Conservation (phyloP, 805 yeast species). For the Jamesozyma lodderae region DNA sequence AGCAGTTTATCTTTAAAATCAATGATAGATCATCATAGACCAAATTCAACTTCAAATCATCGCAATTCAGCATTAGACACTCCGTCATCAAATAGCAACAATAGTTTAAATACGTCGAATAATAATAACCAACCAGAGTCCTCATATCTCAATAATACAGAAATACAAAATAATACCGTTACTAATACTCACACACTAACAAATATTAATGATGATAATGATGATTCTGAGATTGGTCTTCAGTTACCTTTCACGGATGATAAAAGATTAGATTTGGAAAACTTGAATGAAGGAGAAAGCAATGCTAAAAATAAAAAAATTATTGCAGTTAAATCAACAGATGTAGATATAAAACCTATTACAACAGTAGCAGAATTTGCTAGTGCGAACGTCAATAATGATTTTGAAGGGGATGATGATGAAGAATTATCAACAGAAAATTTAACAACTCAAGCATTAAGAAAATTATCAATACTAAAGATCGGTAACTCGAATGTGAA, state of each 20-base stretch:
- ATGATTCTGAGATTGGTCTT: conserved; percentile 19
- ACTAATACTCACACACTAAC: neutral
- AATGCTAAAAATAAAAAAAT: neutral
- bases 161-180: neutral
- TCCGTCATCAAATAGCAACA: conserved; percentile 56
- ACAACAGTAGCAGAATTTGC: neutral
- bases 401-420: conserved; percentile 21
- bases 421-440: conserved; percentile 27
- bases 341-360: neutral
- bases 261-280: conserved; percentile 8
- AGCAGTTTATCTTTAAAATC: conserved; percentile 59
- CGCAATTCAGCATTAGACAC: too few relatives aligned
- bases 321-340: neutral
- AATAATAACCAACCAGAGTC: neutral
- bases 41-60: too few relatives aligned
- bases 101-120: too few relatives aligned
- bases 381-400: neutral
- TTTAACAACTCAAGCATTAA: conserved; percentile 34
- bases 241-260: conserved; percentile 32
- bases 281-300: neutral
- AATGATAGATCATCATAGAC: conserved; percentile 37
- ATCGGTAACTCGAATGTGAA: neutral
- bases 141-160: neutral
- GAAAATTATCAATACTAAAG: conserved; percentile 28
- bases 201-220: neutral